Percentiles rank a stretch among this genome's conserved stretches.
Evolutionary conservation across 257 asterid species (phyloP).

Genomic region (Jacaranda copaia): DNA sequence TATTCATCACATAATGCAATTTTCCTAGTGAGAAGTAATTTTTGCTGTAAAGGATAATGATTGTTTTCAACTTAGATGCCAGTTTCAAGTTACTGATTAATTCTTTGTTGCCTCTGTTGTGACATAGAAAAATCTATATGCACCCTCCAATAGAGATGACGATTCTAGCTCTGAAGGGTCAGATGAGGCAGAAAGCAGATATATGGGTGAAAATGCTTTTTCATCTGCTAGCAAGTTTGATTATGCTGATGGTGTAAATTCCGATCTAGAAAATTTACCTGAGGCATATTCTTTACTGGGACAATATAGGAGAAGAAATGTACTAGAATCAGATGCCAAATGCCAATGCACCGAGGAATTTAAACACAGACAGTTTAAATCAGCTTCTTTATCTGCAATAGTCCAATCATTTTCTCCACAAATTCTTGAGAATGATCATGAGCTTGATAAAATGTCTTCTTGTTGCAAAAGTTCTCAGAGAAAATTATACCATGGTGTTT

Average conservation of each 20-base stretch:
- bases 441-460: slow-evolving; percentile 30
- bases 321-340: slow-evolving; percentile 27
- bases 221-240: slow-evolving; percentile 50
- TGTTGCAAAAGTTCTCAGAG: slow-evolving; percentile 9
- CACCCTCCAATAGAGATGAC: slow-evolving; percentile 44
- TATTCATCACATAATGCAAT: neutral
- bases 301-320: slow-evolving; percentile 24
- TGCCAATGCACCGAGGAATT: slow-evolving; percentile 4
- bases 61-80: slow-evolving; percentile 11
- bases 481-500: neutral
- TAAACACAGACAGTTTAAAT: neutral
- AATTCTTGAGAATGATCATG: slow-evolving; percentile 13
- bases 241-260: slow-evolving; percentile 42
- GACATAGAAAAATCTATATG: slow-evolving; percentile 49
- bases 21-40: neutral
- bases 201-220: slow-evolving; percentile 59
- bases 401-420: neutral
- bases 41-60: no score
- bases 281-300: slow-evolving; percentile 38
- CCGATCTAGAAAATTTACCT: slow-evolving; percentile 51
- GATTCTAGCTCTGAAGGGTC: slow-evolving; percentile 76
- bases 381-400: neutral
- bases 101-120: slow-evolving; percentile 24
- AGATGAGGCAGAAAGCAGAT: slow-evolving; percentile 90
- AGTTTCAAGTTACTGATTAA: slow-evolving; percentile 25